These are phyloP conservation scores for Gossypium davidsonii DNA, from an alignment of 441 rosid genomes.

Conservation along the genomic window DNA sequence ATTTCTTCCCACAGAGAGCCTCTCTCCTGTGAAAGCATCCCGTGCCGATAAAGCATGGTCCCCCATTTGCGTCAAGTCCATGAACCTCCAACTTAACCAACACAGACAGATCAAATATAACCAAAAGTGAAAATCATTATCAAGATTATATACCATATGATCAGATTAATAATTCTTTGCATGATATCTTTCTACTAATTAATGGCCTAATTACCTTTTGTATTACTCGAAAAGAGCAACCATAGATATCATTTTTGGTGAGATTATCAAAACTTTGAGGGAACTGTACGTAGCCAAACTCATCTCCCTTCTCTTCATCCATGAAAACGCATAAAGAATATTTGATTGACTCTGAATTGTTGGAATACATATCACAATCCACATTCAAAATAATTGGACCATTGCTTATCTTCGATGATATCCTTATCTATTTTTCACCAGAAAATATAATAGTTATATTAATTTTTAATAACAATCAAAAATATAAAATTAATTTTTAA, in stretches of 20 bases:
- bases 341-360: constrained; percentile 35
- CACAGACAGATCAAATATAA: background rate
- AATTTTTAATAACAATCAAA: background rate
- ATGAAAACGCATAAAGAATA: constrained; percentile 70
- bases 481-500: no score
- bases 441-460: background rate
- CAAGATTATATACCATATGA: background rate
- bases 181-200: background rate
- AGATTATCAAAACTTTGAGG: constrained; percentile 44
- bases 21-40: constrained; percentile 36
- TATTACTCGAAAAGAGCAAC: constrained; percentile 27
- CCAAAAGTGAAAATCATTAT: background rate
- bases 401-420: constrained; percentile 53
- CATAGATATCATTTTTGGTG: constrained; percentile 52
- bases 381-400: constrained; percentile 49
- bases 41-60: constrained; percentile 46
- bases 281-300: constrained; percentile 58
- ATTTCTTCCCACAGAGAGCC: constrained; percentile 44
- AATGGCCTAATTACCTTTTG: constrained; percentile 15
- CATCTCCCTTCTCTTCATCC: constrained; percentile 54
- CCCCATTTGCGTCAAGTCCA: constrained; percentile 64
- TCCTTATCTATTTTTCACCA: constrained; percentile 35
- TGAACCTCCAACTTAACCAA: constrained; percentile 40
- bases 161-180: background rate
- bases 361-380: constrained; percentile 88